A percentile compares a stretch with the other conserved stretches of the same genome.
Evolutionary conservation across 1,139 yeast species (phyloP).

Genomic region (Hyphopichia burtonii): DNA sequence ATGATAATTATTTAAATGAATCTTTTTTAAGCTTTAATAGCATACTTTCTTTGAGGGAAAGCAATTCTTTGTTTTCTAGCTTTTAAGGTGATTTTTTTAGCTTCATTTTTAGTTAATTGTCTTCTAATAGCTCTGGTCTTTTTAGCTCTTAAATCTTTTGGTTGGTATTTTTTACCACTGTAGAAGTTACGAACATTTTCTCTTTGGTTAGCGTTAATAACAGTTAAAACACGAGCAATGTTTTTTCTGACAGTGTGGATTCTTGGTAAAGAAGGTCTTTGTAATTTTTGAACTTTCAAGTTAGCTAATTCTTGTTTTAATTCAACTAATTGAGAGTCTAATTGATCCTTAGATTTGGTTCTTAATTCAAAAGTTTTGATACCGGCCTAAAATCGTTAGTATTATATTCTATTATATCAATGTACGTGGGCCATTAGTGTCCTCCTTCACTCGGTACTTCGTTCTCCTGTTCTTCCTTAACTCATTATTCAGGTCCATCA

Average conservation of each 20-base stretch:
- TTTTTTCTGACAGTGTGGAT: constrained; percentile 96
- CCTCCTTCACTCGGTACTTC: too few relatives aligned
- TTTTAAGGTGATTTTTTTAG: constrained; percentile 78
- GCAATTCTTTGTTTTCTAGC: constrained; percentile 90
- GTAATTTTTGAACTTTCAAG: constrained; percentile 94
- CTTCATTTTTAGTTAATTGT: constrained; percentile 87
- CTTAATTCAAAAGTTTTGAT: constrained; percentile 95
- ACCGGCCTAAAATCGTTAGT: constrained; percentile 64
- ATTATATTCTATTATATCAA: constrained; percentile 5
- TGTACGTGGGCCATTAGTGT: too few relatives aligned
- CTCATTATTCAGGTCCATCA: too few relatives aligned
- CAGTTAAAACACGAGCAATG: constrained; percentile 97
- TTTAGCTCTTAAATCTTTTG: constrained; percentile 99
- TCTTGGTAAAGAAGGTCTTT: constrained; percentile 90
- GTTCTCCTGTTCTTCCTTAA: too few relatives aligned
- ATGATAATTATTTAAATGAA: background rate
- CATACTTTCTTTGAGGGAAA: constrained; percentile 98
- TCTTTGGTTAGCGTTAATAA: constrained; percentile 97
- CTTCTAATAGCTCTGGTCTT: constrained; percentile 99
- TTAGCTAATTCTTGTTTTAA: constrained; percentile 96
- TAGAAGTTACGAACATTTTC: constrained; percentile 92
- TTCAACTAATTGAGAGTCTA: constrained; percentile 90
- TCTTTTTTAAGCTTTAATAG: constrained; percentile 88
- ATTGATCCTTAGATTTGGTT: constrained; percentile 96
- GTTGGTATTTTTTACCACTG: constrained; percentile 95